Percentiles rank a stretch among this genome's conserved stretches.
Conservation (phyloP, 2,329 filamentous ascomycete species). For the Beauveria asiatica region DNA sequence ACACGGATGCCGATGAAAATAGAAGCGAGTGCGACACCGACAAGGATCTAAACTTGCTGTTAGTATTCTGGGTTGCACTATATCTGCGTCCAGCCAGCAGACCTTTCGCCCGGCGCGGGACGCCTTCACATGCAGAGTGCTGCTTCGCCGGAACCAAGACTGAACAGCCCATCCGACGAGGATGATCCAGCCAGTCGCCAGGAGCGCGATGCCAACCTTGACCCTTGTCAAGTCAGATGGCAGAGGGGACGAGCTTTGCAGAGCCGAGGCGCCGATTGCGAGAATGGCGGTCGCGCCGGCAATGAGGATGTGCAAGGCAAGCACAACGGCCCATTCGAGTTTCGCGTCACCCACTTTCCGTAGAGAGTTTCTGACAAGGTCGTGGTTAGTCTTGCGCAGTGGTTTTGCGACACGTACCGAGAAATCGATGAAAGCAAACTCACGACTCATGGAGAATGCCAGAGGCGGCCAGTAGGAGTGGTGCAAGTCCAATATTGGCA, state of each 20-base stretch:
- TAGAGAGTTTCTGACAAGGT: not conserved
- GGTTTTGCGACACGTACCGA: accelerated
- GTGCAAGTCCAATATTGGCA: slow-evolving; percentile 29
- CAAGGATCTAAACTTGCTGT: not conserved
- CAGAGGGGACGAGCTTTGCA: not conserved
- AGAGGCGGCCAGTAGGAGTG: slow-evolving; percentile 22
- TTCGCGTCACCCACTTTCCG: not conserved
- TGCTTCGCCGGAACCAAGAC: not conserved
- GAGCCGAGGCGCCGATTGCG: slow-evolving; percentile 3
- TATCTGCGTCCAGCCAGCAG: not conserved
- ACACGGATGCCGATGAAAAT: slow-evolving; percentile 8
- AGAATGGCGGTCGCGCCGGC: slow-evolving; percentile 6
- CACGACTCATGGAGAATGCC: slow-evolving; percentile 30
- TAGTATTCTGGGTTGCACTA: not conserved
- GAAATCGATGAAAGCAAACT: slow-evolving; percentile 4
- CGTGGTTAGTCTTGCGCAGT: not conserved
- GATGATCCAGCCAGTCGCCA: not conserved
- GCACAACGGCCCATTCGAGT: slow-evolving; percentile 3
- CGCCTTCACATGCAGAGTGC: not conserved
- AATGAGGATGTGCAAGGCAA: not conserved
- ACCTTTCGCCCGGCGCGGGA: slow-evolving; percentile 1
- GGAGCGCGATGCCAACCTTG: slow-evolving; percentile 5
- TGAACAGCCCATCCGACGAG: not conserved
- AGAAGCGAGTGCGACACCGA: not conserved
- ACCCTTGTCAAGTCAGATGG: slow-evolving; percentile 3